These are phyloP conservation scores for Dioscorea alata DNA, from an alignment of 106 monocot genomes.

Conservation along the genomic window DNA sequence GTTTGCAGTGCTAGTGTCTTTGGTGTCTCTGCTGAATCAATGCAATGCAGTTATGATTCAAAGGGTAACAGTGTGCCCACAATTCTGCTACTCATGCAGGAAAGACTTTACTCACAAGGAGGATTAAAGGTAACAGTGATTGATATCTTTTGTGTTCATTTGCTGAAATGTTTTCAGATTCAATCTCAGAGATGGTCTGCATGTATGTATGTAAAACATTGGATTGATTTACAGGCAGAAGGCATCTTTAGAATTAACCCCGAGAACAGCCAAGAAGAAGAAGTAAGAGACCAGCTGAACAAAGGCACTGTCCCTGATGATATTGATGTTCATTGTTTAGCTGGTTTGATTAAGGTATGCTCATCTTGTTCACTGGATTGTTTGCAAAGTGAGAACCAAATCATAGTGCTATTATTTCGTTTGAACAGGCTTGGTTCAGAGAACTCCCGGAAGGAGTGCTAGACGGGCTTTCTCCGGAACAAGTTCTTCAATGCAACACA, in stretches of 20 bases:
- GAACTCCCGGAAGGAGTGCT: constrained; percentile 89
- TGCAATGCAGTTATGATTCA: constrained; percentile 87
- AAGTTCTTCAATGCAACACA: constrained; percentile 83
- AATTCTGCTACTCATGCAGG: constrained; percentile 90
- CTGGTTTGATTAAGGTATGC: constrained; percentile 81
- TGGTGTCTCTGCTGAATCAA: constrained; percentile 91
- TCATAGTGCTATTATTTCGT: not conserved
- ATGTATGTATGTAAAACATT: not conserved
- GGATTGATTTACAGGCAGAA: constrained; percentile 50
- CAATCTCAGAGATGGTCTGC: too few relatives aligned
- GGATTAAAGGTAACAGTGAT: constrained; percentile 60
- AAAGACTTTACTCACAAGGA: constrained; percentile 68
- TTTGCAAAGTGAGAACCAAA: not conserved
- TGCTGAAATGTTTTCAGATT: too few relatives aligned
- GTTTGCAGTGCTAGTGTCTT: constrained; percentile 82
- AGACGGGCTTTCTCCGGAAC: constrained; percentile 80
- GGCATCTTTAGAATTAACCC: constrained; percentile 95
- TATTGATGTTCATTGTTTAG: constrained; percentile 91
- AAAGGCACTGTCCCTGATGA: constrained; percentile 80
- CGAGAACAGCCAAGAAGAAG: constrained; percentile 80
- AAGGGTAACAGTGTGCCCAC: constrained; percentile 92
- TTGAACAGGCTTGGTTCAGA: constrained; percentile 86
- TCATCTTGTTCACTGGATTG: not conserved
- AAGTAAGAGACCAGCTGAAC: constrained; percentile 77
- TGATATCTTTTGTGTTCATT: not conserved